Percentiles rank a stretch among this genome's conserved stretches.
These are phyloP conservation scores for Hymenoscyphus albidus DNA, from an alignment of 2,329 filamentous ascomycete genomes.

Conservation along the genomic window DNA sequence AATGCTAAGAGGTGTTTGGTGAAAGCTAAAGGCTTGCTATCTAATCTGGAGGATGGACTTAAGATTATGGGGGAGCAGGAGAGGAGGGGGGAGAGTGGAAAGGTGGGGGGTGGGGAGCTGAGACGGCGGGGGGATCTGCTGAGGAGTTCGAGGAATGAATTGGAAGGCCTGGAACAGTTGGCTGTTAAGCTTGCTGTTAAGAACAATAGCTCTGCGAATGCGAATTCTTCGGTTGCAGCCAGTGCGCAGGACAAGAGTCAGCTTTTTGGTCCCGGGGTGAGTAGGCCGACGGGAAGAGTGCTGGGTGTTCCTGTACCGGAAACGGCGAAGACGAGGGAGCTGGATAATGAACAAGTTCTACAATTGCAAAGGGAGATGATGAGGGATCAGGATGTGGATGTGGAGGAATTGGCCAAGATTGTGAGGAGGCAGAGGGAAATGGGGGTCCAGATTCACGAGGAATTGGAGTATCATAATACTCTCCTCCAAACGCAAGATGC, in stretches of 20 bases:
- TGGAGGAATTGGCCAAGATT: slow-evolving; percentile 64
- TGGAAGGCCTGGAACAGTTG: slow-evolving; percentile 70
- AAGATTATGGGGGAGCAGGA: slow-evolving; percentile 50
- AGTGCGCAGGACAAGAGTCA: slow-evolving; percentile 41
- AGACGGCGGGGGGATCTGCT: slow-evolving; percentile 68
- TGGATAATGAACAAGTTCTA: slow-evolving; percentile 71
- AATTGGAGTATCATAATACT: slow-evolving; percentile 67
- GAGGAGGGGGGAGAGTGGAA: slow-evolving; percentile 27
- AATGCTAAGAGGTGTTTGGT: slow-evolving; percentile 73
- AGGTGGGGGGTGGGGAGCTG: slow-evolving; percentile 70
- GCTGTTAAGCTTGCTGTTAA: slow-evolving; percentile 56
- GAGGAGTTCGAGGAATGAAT: slow-evolving; percentile 65
- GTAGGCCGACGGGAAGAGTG: slow-evolving; percentile 54
- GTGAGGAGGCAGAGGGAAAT: slow-evolving; percentile 73
- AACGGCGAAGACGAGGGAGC: slow-evolving; percentile 70
- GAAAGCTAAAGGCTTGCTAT: slow-evolving; percentile 61
- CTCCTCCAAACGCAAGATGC: slow-evolving; percentile 65
- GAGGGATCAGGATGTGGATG: slow-evolving; percentile 68
- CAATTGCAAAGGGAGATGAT: slow-evolving; percentile 73
- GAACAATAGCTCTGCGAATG: slow-evolving; percentile 30
- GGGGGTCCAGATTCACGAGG: slow-evolving; percentile 70
- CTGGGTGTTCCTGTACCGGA: slow-evolving; percentile 70
- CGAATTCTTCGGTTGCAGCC: slow-evolving; percentile 14
- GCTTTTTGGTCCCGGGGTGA: slow-evolving; percentile 42
- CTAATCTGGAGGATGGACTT: slow-evolving; percentile 63